Conservation (phyloP, 1,284 basidiomycete genomes). For the Jaminaea rosea region DNA sequence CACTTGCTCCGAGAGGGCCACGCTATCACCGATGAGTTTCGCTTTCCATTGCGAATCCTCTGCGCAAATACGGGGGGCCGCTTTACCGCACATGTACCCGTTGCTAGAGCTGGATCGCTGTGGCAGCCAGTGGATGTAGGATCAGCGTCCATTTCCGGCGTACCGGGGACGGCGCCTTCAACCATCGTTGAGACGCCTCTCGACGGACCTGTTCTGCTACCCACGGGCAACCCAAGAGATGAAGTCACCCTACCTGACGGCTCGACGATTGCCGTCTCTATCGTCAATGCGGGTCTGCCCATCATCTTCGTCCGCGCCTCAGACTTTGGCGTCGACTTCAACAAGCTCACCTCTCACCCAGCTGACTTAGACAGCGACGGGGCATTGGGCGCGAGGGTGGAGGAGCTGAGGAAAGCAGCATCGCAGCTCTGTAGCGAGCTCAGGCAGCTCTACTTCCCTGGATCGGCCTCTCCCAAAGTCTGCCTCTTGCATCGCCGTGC, state of each 20-base stretch:
- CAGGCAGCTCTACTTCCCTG: constrained; percentile 14
- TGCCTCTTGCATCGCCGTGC: constrained; percentile 32
- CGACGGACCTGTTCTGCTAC: constrained; percentile 11
- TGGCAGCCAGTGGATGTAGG: constrained; percentile 22
- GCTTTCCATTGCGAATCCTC: constrained; percentile 21
- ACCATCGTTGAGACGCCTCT: constrained; percentile 37
- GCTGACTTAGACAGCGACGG: constrained; percentile 27
- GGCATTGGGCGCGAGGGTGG: constrained; percentile 18
- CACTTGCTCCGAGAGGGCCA: not conserved
- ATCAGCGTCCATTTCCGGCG: constrained; percentile 34
- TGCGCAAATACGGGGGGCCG: constrained; percentile 30
- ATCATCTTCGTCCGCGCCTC: constrained; percentile 33
- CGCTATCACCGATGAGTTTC: constrained; percentile 5
- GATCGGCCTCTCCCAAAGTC: constrained; percentile 35
- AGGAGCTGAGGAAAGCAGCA: constrained; percentile 20
- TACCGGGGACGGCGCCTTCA: constrained; percentile 33
- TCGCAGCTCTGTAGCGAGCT: constrained; percentile 16
- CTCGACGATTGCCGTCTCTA: constrained; percentile 14
- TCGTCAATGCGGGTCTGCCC: constrained; percentile 40
- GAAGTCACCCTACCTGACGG: not conserved
- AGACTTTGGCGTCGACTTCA: constrained; percentile 6
- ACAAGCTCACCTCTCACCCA: constrained; percentile 11
- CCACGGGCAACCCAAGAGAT: constrained; percentile 20
- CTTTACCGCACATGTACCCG: constrained; percentile 25
- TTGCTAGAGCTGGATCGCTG: not conserved